Base-by-base conservation (phyloP, 257 asterid genomes). In the Anisodus tanguticus region DNA sequence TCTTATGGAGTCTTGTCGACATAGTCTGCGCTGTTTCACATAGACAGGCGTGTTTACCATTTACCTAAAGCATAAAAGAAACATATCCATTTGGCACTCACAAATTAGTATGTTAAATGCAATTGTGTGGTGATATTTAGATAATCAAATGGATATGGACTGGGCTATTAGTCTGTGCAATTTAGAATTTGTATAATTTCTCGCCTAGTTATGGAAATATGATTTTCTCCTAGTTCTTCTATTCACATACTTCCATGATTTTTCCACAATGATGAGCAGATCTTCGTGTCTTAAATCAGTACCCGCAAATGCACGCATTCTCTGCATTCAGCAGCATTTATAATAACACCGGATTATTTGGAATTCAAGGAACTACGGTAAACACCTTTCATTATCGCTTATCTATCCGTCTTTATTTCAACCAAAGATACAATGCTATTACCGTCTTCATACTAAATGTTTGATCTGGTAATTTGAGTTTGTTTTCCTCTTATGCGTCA, bases 311-410 rank as follows among this genome's bases (percentile, higher is more conserved):
- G 84, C 94, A 95, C 72, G 89, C 95, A 41, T 93, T 88, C 89
- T 88, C 97, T 84, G 96, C 98, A 39, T 93, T 95, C 90, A 90
- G 84, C 91, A 92, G 93, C 88, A 86, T 93, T 83, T 92, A 85
- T 91, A 90, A 95, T 81, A 89, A 57, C 59, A 88, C 92, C 37
- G 97, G 97, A 81, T 67, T 95, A 45, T 95, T 95, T 85, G 98
- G 98, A 85, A 92, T 95, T 90, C 97, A 91, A 85, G 97, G 88
- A 84, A 87, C 97, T 85, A 88, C 97, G 66, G 98, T 95, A 88
- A 92, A 95, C 16, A 37, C 10, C 51, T 76, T 13, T 76, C 15
- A 51, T 26, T 49, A 15, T 76, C 0, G 3, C 47, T 76, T 2
- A 76, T 76, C 47, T 53, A 1, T 76, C 63, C 68, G 4, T 51